A percentile compares a stretch with the other conserved stretches of the same genome.
Conservation (phyloP, 495 filamentous ascomycete genomes). For the Aspergillus sclerotiicarbonarius region DNA sequence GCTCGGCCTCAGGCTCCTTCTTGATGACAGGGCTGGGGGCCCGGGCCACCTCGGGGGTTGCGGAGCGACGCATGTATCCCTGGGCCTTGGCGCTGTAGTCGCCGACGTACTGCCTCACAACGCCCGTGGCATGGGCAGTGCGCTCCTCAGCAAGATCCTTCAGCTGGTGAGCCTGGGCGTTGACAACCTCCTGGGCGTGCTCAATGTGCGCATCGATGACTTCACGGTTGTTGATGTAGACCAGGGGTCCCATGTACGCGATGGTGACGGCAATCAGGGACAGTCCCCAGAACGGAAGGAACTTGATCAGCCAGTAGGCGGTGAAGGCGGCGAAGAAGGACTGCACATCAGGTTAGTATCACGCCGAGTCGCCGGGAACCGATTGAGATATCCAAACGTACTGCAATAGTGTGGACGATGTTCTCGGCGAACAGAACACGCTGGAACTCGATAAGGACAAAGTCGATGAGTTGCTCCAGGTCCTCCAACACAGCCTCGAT, state of each 20-base stretch:
- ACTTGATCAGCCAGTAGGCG: conserved; percentile 91
- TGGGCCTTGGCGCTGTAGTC: conserved; percentile 86
- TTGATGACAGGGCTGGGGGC: conserved; percentile 32
- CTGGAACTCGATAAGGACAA: conserved; percentile 96
- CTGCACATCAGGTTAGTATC: conserved; percentile 37
- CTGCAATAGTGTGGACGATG: conserved; percentile 71
- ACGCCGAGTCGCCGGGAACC: too few relatives aligned
- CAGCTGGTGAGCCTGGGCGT: conserved; percentile 78
- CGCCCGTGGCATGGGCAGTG: conserved; percentile 69
- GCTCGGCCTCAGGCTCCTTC: conserved; percentile 57
- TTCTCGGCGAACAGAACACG: conserved; percentile 95
- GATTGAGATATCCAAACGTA: conserved; percentile 44
- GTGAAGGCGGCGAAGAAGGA: conserved; percentile 76
- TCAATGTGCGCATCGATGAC: conserved; percentile 83
- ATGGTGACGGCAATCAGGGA: conserved; percentile 71
- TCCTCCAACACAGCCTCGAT: conserved; percentile 79
- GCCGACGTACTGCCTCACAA: conserved; percentile 76
- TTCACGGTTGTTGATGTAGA: conserved; percentile 93
- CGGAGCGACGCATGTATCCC: conserved; percentile 60
- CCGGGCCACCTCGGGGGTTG: conserved; percentile 46
- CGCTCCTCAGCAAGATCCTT: conserved; percentile 78
- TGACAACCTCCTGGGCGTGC: conserved; percentile 67
- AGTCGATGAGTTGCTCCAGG: conserved; percentile 89
- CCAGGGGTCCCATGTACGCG: conserved; percentile 79
- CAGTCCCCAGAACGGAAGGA: conserved; percentile 91